Evolutionary conservation across 176 grass and related monocot species (phyloP), one percentile per base, ranked within the genome.

Genomic region (Juncus inflexus): DNA sequence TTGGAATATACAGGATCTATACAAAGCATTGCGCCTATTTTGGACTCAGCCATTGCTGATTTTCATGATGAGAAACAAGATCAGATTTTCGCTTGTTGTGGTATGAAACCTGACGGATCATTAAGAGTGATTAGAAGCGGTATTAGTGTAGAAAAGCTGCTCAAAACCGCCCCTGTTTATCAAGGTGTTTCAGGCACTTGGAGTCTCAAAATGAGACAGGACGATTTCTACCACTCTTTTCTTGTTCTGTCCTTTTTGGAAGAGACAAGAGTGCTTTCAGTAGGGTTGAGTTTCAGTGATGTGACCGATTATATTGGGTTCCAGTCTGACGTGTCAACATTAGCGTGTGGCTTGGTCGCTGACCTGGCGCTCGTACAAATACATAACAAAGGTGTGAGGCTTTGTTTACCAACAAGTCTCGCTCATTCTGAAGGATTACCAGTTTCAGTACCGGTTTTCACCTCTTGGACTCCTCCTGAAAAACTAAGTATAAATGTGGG

Each of bases 211-310:
- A 99, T 99, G 88, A 99, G 89, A 84, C 64, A 63, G 74, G 77
- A 62, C 86, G 88, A 99, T 78, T 52, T 39, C 42, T 86, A 86
- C 78, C 94, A 99, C 66, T 99, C 94, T 67, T 97, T 91, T 86
- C 87, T 99, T 75, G 88, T 99, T 56, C 65, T 99, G 41, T 89
- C 94, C 52, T 99, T 99, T 80, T 88, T 99, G 54, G 94, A 99
- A 80, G 87, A 99, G 76, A 99, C 88, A 61, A 92, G 94, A 86
- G 71, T 92, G 76, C 76, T 99, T 42, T 99, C 94, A 5, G 94
- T 99, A 67, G 94, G 94, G 73, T 67, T 99, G 65, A 99, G 85
- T 65, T 99, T 99, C 79, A 92, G 76, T 69, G 94, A 99, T 76
- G 86, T 99, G 52, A 92, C 74, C 77, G 94, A 97, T 76, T 79